Evolutionary conservation across 1,139 yeast species (phyloP), one percentile per base, ranked within the genome.

Genomic region (Nakaseomyces delphensis): DNA sequence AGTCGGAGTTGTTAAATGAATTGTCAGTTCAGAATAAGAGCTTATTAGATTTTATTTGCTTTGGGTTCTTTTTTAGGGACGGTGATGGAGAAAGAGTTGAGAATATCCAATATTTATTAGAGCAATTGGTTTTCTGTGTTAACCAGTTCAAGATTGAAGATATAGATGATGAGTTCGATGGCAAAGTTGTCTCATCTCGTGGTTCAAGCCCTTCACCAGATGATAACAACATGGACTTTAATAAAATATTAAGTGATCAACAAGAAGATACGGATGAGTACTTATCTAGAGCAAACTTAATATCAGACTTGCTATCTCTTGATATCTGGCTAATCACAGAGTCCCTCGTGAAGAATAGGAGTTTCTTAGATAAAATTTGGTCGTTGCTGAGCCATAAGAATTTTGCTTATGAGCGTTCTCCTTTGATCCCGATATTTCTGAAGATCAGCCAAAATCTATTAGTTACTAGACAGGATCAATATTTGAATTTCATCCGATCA

Each of bases 291-390:
- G 67, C 59, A 38, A 61, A 52, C 46, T 47, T 54, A 28, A 60
- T 56, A 60, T 82, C 96, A 0, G 98, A 91, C 58, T 82, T 91
- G 21, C 71, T 91, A 39, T 77, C 93, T 36, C 83, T 93, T n/a
- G 96, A 91, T 59, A 93, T 87, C 16, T 91, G 97, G 96, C 77
- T 94, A 8, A 71, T 91, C 25, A 84, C 95, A 4, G 97, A 93
- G 57, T 79, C 95, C 0, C 77, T 91, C 36, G 84, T 91, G 74
- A 94, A 85, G 56, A 77, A 81, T 44, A 70, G 77, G 1, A 64
- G 66, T 3, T 73, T 83, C 45, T 63, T 93, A 47, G 74, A 76
- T 46, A 77, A 74, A 54, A 69, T 93, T 42, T 91, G 98, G 98
- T 66, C 76, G n/a, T 71, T 89, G 32, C 70, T 91, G 43, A 87